Base-by-base conservation (phyloP, 331 rosid genomes). In the Telfairia occidentalis region DNA sequence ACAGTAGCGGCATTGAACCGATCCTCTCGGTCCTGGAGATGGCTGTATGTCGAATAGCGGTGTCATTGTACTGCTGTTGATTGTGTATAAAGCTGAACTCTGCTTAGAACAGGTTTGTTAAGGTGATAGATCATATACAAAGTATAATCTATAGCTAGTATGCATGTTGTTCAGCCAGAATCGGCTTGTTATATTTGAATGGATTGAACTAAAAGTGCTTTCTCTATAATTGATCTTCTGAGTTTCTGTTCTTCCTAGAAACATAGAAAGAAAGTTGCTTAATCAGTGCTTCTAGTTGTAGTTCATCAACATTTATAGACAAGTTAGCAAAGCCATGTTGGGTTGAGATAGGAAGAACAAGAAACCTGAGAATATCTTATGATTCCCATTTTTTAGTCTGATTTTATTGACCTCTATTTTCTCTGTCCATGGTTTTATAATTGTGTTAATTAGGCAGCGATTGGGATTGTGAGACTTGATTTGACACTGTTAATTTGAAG, bases 281-380 rank as follows among this genome's bases (percentile, higher is more conserved):
- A 54, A 78, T 9, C 37, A 73, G 65, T 91, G 61, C 81, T 90
- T 74, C 69, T 87, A 26, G 94, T 93, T 80, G 80, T 87, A 85
- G 81, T 81, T 80, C 83, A 84, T 76, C 86, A 84, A 83, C 89
- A 79, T 12, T 71, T 86, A 35, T 85, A 87, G 74, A 80, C 78
- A 38, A 26, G 7, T 57, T 58, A 13, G 38, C 38, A 58, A 58
- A 58, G 21, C 18, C 65, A 57, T 9, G 5, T 15, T 28, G 38
- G 19, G 65, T 13, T 13, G 65, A 58, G 65, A 29, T 58, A 59
- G 40, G 40, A 59, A 59, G 66, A 59, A 29, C 18, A 11, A 59
- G 66, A 59, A 29, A 59, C 28, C 38, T 28, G 66, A 59, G 66
- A 59, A 59, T 59, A 59, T 59, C 66, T 59, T 59, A 59, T 28